Evolutionary conservation across 768 basidiomycete genomes (phyloP).

Genomic region (Serendipita indica): DNA sequence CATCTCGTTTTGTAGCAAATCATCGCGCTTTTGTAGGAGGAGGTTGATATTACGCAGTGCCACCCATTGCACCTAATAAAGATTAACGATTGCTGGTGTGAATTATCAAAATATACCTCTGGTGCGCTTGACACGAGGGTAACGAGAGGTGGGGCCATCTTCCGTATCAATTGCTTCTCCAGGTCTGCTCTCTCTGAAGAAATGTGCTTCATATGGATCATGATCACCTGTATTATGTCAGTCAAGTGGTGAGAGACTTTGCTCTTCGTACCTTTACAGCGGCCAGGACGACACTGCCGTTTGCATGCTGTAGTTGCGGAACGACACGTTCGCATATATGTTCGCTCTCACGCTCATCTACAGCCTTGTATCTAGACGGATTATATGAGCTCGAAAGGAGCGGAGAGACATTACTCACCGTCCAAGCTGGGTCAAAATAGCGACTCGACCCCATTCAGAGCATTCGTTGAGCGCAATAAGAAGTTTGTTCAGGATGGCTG

Average conservation of each 20-base stretch:
- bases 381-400: not conserved
- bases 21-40: conserved; percentile 82
- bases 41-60: conserved; percentile 93
- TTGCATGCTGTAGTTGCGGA: conserved; percentile 95
- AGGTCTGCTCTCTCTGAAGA: conserved; percentile 53
- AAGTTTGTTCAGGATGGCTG: conserved; percentile 69
- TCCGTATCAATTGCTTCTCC: conserved; percentile 69
- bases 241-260: not conserved
- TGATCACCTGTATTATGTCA: conserved; percentile 52
- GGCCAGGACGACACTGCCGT: conserved; percentile 90
- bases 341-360: conserved; percentile 89
- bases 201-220: conserved; percentile 88
- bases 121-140: conserved; percentile 92
- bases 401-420: conserved; percentile 25
- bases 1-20: conserved; percentile 90
- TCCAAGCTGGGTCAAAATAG: conserved; percentile 73
- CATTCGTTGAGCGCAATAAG: conserved; percentile 94
- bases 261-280: conserved; percentile 63
- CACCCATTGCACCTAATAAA: conserved; percentile 75
- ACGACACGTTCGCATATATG: conserved; percentile 98
- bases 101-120: conserved; percentile 30
- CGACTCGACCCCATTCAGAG: conserved; percentile 97
- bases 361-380: conserved; percentile 41
- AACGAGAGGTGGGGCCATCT: conserved; percentile 95
- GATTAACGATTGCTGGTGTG: not conserved